Evolutionary conservation across 345 rosid genomes (phyloP).

Genomic region (Corchorus capsularis): DNA sequence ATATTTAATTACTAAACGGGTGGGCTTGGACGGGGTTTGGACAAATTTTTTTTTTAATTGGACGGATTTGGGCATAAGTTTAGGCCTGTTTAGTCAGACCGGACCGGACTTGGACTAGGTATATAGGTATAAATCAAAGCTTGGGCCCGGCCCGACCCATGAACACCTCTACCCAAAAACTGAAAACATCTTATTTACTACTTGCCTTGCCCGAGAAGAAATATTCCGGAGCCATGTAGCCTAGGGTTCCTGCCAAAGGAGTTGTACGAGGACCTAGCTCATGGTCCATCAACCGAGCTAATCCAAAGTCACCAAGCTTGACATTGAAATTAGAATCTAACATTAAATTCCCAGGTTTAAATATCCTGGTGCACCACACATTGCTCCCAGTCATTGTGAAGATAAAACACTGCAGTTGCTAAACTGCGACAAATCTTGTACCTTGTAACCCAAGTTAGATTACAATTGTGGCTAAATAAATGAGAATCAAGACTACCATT

Average conservation of each 20-base stretch:
- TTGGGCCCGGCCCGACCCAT: no score
- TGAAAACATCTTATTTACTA: constrained; percentile 47
- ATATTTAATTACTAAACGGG: no score
- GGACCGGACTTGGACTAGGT: no score
- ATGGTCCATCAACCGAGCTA: constrained; percentile 55
- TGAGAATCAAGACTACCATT: constrained; percentile 63
- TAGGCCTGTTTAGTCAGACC: no score
- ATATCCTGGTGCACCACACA: constrained; percentile 63
- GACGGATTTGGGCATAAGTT: no score
- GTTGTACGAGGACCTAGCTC: constrained; percentile 47
- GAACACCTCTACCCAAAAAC: no score
- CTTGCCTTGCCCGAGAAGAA: constrained; percentile 47
- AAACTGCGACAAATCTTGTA: constrained; percentile 45
- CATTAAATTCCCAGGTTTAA: constrained; percentile 62
- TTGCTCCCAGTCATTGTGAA: constrained; percentile 67
- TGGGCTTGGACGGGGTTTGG: no score
- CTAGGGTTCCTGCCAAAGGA: constrained; percentile 48
- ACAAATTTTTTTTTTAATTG: no score
- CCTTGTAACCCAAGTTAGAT: constrained; percentile 45
- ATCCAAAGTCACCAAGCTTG: constrained; percentile 69
- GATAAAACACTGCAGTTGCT: constrained; percentile 53
- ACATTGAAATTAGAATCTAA: constrained; percentile 54
- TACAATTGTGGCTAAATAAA: constrained; percentile 39
- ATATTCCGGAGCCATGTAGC: constrained; percentile 59
- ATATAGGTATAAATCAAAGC: no score